Base-by-base conservation (phyloP, 257 asterid species). In the Agastache rugosa region DNA sequence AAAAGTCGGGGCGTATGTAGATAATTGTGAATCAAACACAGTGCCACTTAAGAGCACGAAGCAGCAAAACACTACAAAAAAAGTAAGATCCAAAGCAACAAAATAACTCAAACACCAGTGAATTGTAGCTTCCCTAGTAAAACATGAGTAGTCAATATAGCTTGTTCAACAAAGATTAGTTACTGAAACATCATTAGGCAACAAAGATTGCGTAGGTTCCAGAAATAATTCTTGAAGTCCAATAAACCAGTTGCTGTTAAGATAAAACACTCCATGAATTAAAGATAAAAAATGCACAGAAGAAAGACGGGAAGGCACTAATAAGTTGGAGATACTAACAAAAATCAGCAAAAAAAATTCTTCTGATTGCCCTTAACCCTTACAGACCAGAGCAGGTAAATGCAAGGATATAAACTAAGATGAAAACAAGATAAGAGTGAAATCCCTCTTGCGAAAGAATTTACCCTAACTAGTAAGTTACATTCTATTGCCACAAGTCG, bases 341-440 rank as follows among this genome's bases (percentile, higher is more conserved):
- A n/a, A 22, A 59, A 37, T 54, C 7, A 20, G 45, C 54, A 12
- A 67, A 64, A 54, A 35, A 71, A 71, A 5, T 41, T 58, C 67
- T 22, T 58, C 59, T 6, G 7, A 44, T 41, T 51, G 27, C 35
- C 70, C 44, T 55, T 25, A 68, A 60, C 35, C 66, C n/a, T 8
- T 31, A 50, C 55, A 67, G 70, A 68, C 58, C 45, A 22, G 20
- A 60, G 27, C 66, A 69, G 12, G 69, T 44, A 19, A 64, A 54
- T 11, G 41, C 15, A 77, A 71, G 45, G 17, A 19, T 6, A 41
- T 29, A 72, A 20, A 58, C 55, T 44, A 51, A 77, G 34, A 64
- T 11, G 22, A 62, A 55, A 77, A 27, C 51, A 71, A 71, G 44
- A 41, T 64, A 9, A 1, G 11, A n/a, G 42, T 63, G 41, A 31